Percentiles rank a stretch among this genome's conserved stretches.
phyloP scores from a whole-genome alignment of 179 eudicot species.

The Spinacia oleracea region DNA sequence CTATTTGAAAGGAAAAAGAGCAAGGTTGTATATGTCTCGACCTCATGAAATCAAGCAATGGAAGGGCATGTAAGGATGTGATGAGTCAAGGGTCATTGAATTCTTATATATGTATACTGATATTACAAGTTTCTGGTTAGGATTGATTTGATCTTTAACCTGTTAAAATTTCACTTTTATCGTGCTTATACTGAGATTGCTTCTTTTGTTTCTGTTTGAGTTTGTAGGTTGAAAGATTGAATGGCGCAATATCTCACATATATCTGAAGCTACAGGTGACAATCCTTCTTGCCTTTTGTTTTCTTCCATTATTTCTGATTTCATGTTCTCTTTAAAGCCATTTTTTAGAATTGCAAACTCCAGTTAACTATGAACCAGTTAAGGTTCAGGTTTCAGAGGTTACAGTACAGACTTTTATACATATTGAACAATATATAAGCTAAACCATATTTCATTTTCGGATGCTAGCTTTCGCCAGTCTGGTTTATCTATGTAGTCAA shows the following conservation, averaged over 20 bases:
- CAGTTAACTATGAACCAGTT: not conserved
- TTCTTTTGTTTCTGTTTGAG: conserved; percentile 7
- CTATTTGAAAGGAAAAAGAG: too few species aligned
- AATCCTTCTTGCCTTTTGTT: conserved; percentile 2
- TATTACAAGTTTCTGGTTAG: not conserved
- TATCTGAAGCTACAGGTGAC: conserved; percentile 86
- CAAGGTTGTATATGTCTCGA: not conserved
- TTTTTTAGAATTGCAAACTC: not conserved
- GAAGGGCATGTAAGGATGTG: not conserved
- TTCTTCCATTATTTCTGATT: not conserved
- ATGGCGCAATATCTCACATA: conserved; percentile 78
- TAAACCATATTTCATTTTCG: too few species aligned
- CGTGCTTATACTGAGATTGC: not conserved
- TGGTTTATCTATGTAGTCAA: too few species aligned
- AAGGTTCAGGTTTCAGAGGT: not conserved
- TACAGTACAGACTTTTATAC: not conserved
- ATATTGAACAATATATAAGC: too few species aligned
- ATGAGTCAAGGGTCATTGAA: not conserved
- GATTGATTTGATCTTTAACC: not conserved
- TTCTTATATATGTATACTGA: not conserved
- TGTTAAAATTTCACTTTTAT: not conserved
- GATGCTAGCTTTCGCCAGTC: too few species aligned
- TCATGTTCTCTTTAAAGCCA: not conserved
- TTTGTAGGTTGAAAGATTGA: conserved; percentile 69
- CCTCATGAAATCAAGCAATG: not conserved